Base-by-base conservation (phyloP, 75 land plant genomes). In the Gnetum montanum region DNA sequence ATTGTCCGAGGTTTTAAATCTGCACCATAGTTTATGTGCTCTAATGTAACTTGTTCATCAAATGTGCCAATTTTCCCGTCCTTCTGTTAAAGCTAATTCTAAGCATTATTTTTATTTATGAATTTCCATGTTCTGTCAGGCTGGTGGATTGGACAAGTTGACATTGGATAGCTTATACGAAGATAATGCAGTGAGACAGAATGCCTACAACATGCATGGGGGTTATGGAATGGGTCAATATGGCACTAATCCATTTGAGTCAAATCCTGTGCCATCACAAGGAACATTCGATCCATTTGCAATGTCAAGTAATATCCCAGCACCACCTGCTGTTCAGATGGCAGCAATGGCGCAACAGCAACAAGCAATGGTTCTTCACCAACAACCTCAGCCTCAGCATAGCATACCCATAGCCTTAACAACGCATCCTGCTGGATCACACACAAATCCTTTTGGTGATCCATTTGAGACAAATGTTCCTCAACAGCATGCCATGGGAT, bases 161-260 rank as follows among this genome's bases (percentile, higher is more conserved):
- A 67, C 82, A 38, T 77, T 93, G 8, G 96, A 93, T 55, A 93
- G 98, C 71, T 63, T 93, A 49, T 93, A 93, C 38, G 98, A 93
- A 36, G 86, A 85, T 58, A 90, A 64, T 37, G 29, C 67, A 37
- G 43, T 64, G 25, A 71, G 61, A 28, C 75, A 66, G 31, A 60
- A 74, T 43, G 61, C 70, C 19, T 79, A 79, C 52, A 64, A 63
- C 16, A 60, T 36, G 10, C 49, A 16, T 22, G 49, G 57, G 40
- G 52, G 30, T n/a, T 52, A 20, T 36, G 47, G 31, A 54, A 43
- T 25, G 10, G n/a, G 24, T 6, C 34, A 33, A 28, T 13, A 35
- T 8, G 57, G 30, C 11, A 38, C 43, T 37, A 72, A 82, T 49
- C 85, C 85, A 16, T 82, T 78, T 23, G 54, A 55, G 51, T 37